Evolutionary conservation across 2,329 filamentous ascomycete species (phyloP), one percentile per base, ranked within the genome.

Genomic region (Aspergillus texensis): DNA sequence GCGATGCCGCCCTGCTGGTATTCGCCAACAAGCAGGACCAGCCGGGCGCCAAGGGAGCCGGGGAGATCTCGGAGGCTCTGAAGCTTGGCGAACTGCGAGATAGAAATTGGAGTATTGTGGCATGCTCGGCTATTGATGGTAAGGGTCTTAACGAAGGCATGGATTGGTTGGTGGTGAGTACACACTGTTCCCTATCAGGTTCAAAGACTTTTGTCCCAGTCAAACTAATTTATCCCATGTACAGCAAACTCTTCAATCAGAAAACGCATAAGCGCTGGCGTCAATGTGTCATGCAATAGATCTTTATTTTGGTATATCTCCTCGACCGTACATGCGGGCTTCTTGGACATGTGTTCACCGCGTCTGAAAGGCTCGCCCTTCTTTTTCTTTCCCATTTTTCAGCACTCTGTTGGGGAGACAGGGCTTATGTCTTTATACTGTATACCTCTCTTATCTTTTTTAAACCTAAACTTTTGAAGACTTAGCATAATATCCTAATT

Each of bases 21-120:
- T 99, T 98, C 79, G 95, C 95, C 74, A 99, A 99, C 83, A 99
- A 99, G 83, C 95, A 99, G 80, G 95, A 99, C 81, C 93, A 98
- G 80, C 94, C 94, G 2, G 95, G 95, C 21, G 94, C 95, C 56
- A 96, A 97, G 81, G 95, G 94, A 2, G 95, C 95, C 1, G 95
- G 93, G 21, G 95, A 98, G 78, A 99, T 99, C 68, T 96, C 92
- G 61, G 94, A 98, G 81, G 94, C 94, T 56, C 81, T 99, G 78
- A 91, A 90, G 72, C 81, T 99, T 70, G 94, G 93, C 60, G 93
- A 97, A 79, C 82, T 99, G 76, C 90, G 94, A 72, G 95, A 99
- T 79, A 87, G 95, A 74, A 99, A 98, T 84, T 99, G 95, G 95
- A 98, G 93, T 79, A 99, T 99, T 76, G 93, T 99, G 77, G 94